Percentiles rank a stretch among this genome's conserved stretches.
Evolutionary conservation across 2,329 filamentous ascomycete genomes (phyloP).

Genomic region (Fusarium sp.): DNA sequence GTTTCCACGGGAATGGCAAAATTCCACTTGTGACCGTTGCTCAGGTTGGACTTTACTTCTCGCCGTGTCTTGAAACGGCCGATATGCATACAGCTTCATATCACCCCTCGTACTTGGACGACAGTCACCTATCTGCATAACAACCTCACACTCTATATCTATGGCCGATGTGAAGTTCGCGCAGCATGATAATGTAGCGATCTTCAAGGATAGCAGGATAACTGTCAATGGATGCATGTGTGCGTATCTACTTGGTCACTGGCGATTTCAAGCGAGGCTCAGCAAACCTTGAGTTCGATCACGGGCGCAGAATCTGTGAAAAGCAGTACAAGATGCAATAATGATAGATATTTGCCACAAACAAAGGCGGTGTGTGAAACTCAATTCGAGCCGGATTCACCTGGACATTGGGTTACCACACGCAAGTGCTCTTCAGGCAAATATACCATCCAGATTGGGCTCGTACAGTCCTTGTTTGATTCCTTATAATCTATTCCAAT

Average conservation of each 20-base stretch:
- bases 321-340: neutral
- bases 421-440: neutral
- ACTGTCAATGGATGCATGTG: neutral
- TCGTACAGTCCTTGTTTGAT: neutral
- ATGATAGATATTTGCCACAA: neutral
- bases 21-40: neutral
- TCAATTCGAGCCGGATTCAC: neutral
- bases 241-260: neutral
- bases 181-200: too few relatives aligned
- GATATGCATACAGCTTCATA: neutral
- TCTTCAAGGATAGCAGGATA: neutral
- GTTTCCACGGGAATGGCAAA: neutral
- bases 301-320: neutral
- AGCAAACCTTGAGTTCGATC: neutral
- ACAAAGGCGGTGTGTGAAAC: neutral
- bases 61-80: neutral
- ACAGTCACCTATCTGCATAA: neutral
- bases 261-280: neutral
- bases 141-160: too few relatives aligned
- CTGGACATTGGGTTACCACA: neutral
- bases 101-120: neutral
- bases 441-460: neutral
- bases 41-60: neutral
- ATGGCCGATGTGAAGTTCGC: neutral
- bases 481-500: constrained; percentile 15